These are phyloP conservation scores for Kwoniella bestiolae DNA, from an alignment of 768 basidiomycete species.

Conservation along the genomic window DNA sequence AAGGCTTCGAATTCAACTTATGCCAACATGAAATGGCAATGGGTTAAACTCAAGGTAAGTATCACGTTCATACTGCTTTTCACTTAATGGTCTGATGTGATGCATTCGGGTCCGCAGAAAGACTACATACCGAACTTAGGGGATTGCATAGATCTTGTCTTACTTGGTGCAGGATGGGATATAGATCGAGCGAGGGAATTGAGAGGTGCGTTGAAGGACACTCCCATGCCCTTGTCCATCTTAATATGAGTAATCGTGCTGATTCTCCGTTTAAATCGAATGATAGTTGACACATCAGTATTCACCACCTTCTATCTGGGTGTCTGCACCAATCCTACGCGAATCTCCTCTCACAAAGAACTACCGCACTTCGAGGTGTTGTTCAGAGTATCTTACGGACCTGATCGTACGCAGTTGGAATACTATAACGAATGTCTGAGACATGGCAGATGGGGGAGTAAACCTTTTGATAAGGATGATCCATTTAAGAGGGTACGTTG, in stretches of 20 bases:
- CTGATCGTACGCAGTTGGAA: constrained; percentile 70
- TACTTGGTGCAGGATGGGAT: constrained; percentile 81
- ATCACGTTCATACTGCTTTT: too few relatives aligned
- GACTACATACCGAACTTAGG: constrained; percentile 87
- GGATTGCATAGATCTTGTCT: constrained; percentile 76
- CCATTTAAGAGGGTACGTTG: constrained; percentile 45
- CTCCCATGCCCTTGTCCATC: too few relatives aligned
- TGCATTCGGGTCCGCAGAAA: too few relatives aligned
- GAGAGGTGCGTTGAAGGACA: constrained; percentile 64
- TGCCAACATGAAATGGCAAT: constrained; percentile 68
- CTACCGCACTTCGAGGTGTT: constrained; percentile 72
- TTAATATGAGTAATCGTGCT: too few relatives aligned
- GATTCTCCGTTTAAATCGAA: too few relatives aligned
- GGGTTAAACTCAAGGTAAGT: constrained; percentile 72
- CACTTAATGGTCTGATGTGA: too few relatives aligned
- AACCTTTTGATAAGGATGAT: constrained; percentile 51
- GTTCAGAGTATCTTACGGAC: constrained; percentile 77
- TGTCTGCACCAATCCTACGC: constrained; percentile 64
- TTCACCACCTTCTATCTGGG: constrained; percentile 84
- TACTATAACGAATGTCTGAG: constrained; percentile 70
- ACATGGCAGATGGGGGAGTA: constrained; percentile 39
- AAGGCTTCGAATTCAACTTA: constrained; percentile 75
- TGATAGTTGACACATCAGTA: constrained; percentile 69
- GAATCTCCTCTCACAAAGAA: constrained; percentile 46
- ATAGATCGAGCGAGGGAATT: constrained; percentile 76